A percentile compares a stretch with the other conserved stretches of the same genome.
Conservation (phyloP, 495 filamentous ascomycete genomes). For the Trichoderma gamsii region DNA sequence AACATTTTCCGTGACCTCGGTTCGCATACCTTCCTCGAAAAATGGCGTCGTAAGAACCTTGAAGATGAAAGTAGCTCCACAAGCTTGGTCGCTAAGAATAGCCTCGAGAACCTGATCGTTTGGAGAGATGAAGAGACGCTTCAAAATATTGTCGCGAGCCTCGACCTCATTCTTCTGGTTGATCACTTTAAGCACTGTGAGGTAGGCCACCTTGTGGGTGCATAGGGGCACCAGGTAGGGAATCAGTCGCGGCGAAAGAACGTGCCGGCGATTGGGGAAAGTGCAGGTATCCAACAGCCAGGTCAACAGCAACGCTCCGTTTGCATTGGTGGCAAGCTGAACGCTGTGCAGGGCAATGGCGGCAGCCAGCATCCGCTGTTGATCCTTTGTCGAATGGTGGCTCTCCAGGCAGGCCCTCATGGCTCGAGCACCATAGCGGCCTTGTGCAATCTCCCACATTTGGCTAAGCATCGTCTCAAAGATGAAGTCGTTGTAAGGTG, state of each 20-base stretch:
- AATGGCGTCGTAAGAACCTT: constrained; percentile 97
- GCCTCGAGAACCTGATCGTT: constrained; percentile 84
- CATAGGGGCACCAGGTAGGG: constrained; percentile 95
- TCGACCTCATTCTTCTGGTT: constrained; percentile 95
- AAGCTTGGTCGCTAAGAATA: constrained; percentile 84
- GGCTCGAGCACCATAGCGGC: constrained; percentile 86
- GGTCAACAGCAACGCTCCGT: constrained; percentile 87
- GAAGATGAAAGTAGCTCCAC: constrained; percentile 93
- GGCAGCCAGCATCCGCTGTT: constrained; percentile 90
- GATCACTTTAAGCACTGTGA: constrained; percentile 96
- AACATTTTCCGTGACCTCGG: constrained; percentile 83
- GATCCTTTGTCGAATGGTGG: constrained; percentile 88
- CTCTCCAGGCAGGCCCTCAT: constrained; percentile 98
- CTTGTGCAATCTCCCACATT: constrained; percentile 92
- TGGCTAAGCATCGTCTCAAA: constrained; percentile 94
- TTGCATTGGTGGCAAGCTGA: constrained; percentile 91
- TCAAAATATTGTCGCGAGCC: constrained; percentile 84
- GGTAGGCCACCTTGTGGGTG: constrained; percentile 97
- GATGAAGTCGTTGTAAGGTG: constrained; percentile 89
- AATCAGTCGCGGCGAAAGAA: constrained; percentile 86
- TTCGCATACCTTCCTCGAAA: constrained; percentile 87
- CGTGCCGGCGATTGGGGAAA: constrained; percentile 84
- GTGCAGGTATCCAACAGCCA: constrained; percentile 99
- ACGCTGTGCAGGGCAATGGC: constrained; percentile 94
- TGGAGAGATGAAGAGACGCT: constrained; percentile 89